phyloP scores from a whole-genome alignment of 2,329 filamentous ascomycete genomes.

The Colletotrichum abscissum region DNA sequence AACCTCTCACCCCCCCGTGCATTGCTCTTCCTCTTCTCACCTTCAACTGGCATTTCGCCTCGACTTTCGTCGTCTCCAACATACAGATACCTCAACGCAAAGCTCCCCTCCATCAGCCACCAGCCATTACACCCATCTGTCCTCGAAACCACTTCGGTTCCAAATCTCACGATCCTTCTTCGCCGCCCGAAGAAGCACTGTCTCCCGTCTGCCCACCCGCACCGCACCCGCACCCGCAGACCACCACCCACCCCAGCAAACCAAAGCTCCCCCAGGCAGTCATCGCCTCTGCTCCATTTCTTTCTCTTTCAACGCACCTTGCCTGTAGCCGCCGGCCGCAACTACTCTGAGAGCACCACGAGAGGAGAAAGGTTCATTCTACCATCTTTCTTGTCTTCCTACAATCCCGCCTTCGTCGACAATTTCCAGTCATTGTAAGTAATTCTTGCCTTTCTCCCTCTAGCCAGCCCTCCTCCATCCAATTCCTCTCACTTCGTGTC shows the following conservation, averaged over 20 bases:
- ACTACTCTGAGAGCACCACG: not conserved
- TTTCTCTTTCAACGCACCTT: not conserved
- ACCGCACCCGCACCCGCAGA: not conserved
- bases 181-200: not conserved
- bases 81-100: not conserved
- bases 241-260: not conserved
- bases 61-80: not conserved
- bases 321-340: conserved; percentile 7
- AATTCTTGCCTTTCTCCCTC: conserved; percentile 17
- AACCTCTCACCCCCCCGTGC: not conserved
- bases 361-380: not conserved
- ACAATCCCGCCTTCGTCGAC: conserved; percentile 16
- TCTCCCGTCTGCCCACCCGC: conserved; percentile 5
- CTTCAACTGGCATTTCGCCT: conserved; percentile 13
- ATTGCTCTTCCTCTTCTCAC: conserved; percentile 1
- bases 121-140: not conserved
- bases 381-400: not conserved
- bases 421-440: conserved; percentile 31
- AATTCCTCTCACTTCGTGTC: conserved; percentile 1
- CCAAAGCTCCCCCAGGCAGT: not conserved
- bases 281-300: conserved; percentile 12
- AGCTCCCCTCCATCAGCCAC: not conserved
- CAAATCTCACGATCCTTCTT: not conserved
- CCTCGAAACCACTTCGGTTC: not conserved
- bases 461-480: not conserved